Evolutionary conservation across 2,329 filamentous ascomycete species (phyloP).

Genomic region (Epichloe elymi): DNA sequence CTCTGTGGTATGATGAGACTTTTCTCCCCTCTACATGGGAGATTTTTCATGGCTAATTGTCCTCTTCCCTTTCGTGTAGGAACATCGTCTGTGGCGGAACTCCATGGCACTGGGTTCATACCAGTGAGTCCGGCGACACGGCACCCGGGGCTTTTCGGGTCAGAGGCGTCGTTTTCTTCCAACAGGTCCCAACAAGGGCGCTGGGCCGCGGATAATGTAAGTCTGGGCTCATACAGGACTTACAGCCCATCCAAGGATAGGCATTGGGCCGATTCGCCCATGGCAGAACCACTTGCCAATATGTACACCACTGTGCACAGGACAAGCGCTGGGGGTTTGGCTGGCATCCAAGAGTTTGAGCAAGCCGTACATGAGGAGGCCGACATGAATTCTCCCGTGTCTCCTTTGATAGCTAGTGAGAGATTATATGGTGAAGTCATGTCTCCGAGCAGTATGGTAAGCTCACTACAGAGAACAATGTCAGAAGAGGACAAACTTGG

Average conservation of each 20-base stretch:
- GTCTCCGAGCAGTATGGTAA: slow-evolving; percentile 1
- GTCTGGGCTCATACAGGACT: background rate
- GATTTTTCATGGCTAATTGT: background rate
- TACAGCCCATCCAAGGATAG: background rate
- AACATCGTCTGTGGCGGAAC: slow-evolving; percentile 30
- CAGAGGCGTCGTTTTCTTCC: background rate
- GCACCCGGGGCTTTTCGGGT: background rate
- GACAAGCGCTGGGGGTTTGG: background rate
- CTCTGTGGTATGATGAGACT: slow-evolving; percentile 26
- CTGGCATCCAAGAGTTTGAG: background rate
- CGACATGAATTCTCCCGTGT: slow-evolving; percentile 2
- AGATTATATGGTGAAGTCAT: slow-evolving; percentile 10
- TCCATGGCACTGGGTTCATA: slow-evolving; percentile 24
- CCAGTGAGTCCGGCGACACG: background rate
- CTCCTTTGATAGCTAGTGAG: background rate
- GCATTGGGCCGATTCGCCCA: background rate
- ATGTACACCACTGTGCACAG: background rate
- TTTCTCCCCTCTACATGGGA: background rate
- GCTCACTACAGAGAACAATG: background rate
- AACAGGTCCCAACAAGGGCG: background rate
- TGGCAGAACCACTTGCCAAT: background rate
- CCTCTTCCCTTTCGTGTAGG: slow-evolving; percentile 16
- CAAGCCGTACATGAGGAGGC: slow-evolving; percentile 2
- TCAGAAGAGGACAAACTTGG: slow-evolving; percentile 2
- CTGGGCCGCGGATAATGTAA: background rate